Conservation (phyloP, 1,139 yeast genomes). For the Candida tetrigidarum region DNA sequence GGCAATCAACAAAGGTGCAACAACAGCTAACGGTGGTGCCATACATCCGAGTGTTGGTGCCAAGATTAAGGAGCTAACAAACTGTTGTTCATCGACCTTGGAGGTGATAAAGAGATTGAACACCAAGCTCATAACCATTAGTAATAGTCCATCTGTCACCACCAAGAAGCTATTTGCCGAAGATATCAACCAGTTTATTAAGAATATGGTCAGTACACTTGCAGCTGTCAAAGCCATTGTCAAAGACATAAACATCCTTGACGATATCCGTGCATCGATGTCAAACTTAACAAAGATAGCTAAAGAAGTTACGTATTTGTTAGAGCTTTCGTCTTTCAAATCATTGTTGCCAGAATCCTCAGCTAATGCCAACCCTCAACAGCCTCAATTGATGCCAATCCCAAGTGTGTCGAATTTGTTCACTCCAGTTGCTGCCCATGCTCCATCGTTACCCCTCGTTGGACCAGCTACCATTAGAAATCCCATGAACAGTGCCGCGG, state of each 20-base stretch:
- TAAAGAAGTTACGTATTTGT: conserved; percentile 82
- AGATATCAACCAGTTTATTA: conserved; percentile 80
- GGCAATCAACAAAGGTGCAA: conserved; percentile 75
- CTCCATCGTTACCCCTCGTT: conserved; percentile 22
- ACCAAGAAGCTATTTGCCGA: conserved; percentile 81
- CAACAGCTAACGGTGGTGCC: conserved; percentile 26
- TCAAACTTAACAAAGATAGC: conserved; percentile 85
- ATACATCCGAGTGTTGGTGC: conserved; percentile 47
- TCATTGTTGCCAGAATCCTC: conserved; percentile 32
- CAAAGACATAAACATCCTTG: conserved; percentile 76
- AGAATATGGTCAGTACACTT: conserved; percentile 79
- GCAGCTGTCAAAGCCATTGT: conserved; percentile 86
- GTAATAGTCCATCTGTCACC: conserved; percentile 52
- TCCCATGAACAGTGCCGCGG: conserved; percentile 23
- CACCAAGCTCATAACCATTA: conserved; percentile 56
- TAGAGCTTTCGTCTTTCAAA: conserved; percentile 59
- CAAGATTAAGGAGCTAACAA: conserved; percentile 77
- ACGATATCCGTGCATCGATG: conserved; percentile 79
- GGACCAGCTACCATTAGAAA: conserved; percentile 32
- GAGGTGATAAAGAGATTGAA: conserved; percentile 76
- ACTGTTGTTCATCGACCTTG: conserved; percentile 78
- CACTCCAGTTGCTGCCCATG: conserved; percentile 37
- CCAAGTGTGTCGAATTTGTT: conserved; percentile 34
- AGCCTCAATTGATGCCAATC: conserved; percentile 9
- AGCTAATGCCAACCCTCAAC: conserved; percentile 9